A percentile compares a stretch with the other conserved stretches of the same genome.
Conservation (phyloP, 148 eudicot genomes). For the Linanthus parryae region DNA sequence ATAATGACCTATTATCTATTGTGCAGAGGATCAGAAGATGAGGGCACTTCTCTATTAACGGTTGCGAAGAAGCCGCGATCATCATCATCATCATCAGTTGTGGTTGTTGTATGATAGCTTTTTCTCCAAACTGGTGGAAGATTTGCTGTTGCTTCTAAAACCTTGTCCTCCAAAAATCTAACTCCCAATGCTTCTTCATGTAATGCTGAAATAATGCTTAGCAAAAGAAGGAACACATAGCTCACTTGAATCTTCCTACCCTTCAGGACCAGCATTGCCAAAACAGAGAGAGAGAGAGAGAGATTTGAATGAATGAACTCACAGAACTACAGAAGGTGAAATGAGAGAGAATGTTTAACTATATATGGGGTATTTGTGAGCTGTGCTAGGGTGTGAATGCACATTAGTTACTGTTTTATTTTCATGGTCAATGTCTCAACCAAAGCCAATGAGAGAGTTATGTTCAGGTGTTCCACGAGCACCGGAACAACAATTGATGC, state of each 20-base stretch:
- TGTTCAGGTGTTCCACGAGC: too few relatives aligned
- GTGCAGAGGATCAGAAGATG: constrained; percentile 53
- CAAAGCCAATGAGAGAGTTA: too few relatives aligned
- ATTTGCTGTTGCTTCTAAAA: background rate
- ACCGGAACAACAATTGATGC: too few relatives aligned
- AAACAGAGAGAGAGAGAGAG: background rate
- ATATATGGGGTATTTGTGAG: too few relatives aligned
- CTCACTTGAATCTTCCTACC: background rate
- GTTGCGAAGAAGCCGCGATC: constrained; percentile 30
- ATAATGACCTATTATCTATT: constrained; percentile 24
- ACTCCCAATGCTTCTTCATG: constrained; percentile 14
- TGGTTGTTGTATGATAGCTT: background rate
- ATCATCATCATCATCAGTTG: too few relatives aligned
- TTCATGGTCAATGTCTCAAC: too few relatives aligned
- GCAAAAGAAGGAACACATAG: constrained; percentile 9
- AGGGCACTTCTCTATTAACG: constrained; percentile 37
- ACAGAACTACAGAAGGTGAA: too few relatives aligned
- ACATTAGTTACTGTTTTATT: too few relatives aligned
- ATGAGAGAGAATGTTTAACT: too few relatives aligned
- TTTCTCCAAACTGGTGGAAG: background rate
- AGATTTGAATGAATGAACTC: too few relatives aligned
- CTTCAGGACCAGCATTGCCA: background rate
- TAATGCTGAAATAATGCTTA: constrained; percentile 21
- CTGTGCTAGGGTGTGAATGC: too few relatives aligned
- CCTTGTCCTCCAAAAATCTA: constrained; percentile 2